Evolutionary conservation across 2,329 filamentous ascomycete genomes (phyloP).

Genomic region (Diaporthe longicolla): DNA sequence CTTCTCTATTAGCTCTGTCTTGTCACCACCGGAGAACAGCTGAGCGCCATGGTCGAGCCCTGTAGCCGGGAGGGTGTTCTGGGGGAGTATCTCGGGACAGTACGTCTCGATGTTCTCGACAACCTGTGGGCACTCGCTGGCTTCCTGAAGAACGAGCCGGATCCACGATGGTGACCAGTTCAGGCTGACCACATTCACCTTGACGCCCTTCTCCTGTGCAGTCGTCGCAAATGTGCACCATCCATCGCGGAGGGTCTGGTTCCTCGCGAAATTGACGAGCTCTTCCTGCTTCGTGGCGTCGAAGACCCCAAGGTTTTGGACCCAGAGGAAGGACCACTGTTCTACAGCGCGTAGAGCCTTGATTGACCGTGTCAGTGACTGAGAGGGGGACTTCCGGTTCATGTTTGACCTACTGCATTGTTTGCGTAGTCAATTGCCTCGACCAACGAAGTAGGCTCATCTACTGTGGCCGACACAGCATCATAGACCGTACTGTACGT

Average conservation of each 20-base stretch:
- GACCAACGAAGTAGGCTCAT: background rate
- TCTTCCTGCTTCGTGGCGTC: background rate
- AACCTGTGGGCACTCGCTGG: background rate
- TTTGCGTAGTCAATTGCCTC: constrained; percentile 7
- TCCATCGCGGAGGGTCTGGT: constrained; percentile 6
- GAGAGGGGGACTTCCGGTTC: accelerated
- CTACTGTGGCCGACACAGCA: constrained; percentile 8
- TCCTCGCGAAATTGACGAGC: constrained; percentile 9
- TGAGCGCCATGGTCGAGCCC: background rate
- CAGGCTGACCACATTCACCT: constrained; percentile 15
- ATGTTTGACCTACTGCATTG: background rate
- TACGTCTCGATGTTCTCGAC: constrained; percentile 7
- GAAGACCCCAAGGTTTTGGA: constrained; percentile 21
- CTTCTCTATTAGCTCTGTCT: background rate
- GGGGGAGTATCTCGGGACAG: constrained; percentile 6
- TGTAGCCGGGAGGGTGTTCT: background rate
- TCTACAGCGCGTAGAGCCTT: constrained; percentile 11
- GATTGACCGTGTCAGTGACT: background rate
- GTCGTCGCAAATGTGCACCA: constrained; percentile 9
- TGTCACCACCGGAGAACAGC: background rate
- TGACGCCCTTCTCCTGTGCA: background rate
- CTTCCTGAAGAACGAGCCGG: background rate
- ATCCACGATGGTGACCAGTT: constrained; percentile 22
- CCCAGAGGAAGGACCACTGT: constrained; percentile 23
- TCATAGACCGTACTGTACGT: constrained; percentile 22